Base-by-base conservation (phyloP, 2,329 filamentous ascomycete species). In the Botrytis sinoallii region DNA sequence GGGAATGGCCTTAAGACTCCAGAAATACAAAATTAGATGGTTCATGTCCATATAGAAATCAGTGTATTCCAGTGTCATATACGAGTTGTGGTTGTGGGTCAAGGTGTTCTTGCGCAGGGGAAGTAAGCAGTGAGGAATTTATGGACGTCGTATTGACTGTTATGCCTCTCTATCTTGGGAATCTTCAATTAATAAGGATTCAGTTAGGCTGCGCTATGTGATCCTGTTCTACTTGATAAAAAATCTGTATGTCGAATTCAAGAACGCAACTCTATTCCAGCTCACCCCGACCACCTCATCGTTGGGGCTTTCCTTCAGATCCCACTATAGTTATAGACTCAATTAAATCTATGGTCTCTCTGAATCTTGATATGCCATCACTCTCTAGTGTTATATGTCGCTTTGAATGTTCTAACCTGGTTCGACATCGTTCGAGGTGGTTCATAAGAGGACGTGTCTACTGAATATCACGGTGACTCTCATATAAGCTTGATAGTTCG, bases 111-210 rank as follows among this genome's bases (percentile, higher is more conserved):
- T 10, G 5, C 25, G 38, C 38, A 10, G 25, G 18, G 16, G 1
- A 40, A 18, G 2, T 6, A 20, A 14, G 35, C 35, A 14, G 9
- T 8, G 14, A 40, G 22, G 7, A 7, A 14, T 16, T 2, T 14
- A 1, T 6, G 35, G 25, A 25, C 35, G 1, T 18, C 7, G 22
- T 18, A 7, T 4, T 42, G 4, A 6, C 22, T 18, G 38, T 9
- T 8, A 35, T 29, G 6, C 2, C 38, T 63, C n/a, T 7, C 5
- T n/a, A 40, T 40, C 2, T 42, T n/a, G 10, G 10, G 8, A 63
- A 63, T 8, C 1, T 8, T 10, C 18, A 1, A n/a, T 10, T 1
- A 4, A 5, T 12, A 5, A 25, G 12, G 1, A 6, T 2, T 25
- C 22, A 12, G 4, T 5, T 12, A 2, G 8, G 8, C 22, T 48